A percentile compares a stretch with the other conserved stretches of the same genome.
Conservation (phyloP, 176 grass and related monocot species). For the sorghum (Sorghum bicolor) region Sorghum_bicolor_NCBIv3 NC_012873.2:7072001-7072500, state of each 20-base stretch:
- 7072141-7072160: constrained; percentile 14
- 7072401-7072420: neutral
- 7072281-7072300: neutral
- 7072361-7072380: neutral
- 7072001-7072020: neutral
- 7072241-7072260: neutral
- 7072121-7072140: neutral
- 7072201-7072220: neutral
- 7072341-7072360: neutral
- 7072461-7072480: neutral
- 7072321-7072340: neutral
- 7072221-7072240: neutral
- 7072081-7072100: neutral
- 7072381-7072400: neutral
- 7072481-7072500: neutral
- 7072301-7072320: neutral
- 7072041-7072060: neutral
- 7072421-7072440: neutral
- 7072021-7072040: neutral
- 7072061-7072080: neutral
- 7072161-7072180: neutral
- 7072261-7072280: neutral
- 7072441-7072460: neutral
- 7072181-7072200: neutral
- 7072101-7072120: neutral